Base-by-base conservation (phyloP, 257 asterid species). In the Ilex asprella region DNA sequence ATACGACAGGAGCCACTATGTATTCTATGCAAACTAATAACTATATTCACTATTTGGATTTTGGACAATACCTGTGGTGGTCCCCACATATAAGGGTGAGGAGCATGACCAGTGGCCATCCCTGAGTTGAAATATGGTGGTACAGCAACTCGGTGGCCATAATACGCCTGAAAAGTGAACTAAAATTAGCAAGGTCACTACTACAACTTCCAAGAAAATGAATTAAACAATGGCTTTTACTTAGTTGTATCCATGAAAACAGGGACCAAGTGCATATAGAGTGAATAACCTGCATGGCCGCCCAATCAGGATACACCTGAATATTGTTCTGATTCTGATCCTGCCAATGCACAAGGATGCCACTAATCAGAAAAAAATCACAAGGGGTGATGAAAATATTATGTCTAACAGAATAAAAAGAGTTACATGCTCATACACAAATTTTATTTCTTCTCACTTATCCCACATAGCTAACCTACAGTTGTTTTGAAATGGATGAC, bases 21-120 rank as follows among this genome's bases (percentile, higher is more conserved):
- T 35, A 35, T 35, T 35, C 8, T 35, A 3, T 8, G 7, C 8
- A 35, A 35, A 35, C 41, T 8, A 8, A 35, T 35, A 35, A 3
- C 41, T 8, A 35, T 8, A 35, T 3, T 35, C 41, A 35, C 27
- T 21, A 21, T 21, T 21, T 21, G 27, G 27, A 21, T 21, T 35
- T 35, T 35, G 41, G 5, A 35, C 55, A 72, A 52, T 76, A 93
- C 99, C 99, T 93, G 99, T 39, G 93, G 89, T 10, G 97, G 95
- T 47, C 82, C 96, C 99, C 99, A 93, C 91, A 93, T 87, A 69
- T 84, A 93, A 60, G 95, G 91, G 51, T 85, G 94, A 39, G 88
- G 87, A 3, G 87, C 73, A 30, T 85, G 99, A 67, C 92, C 89
- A 67, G 96, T 73, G 64, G 89, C 85, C 74, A 84, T 88, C 10